These are phyloP conservation scores for Xylariales sp. DNA, from an alignment of 2,329 filamentous ascomycete species.

Conservation along the genomic window DNA sequence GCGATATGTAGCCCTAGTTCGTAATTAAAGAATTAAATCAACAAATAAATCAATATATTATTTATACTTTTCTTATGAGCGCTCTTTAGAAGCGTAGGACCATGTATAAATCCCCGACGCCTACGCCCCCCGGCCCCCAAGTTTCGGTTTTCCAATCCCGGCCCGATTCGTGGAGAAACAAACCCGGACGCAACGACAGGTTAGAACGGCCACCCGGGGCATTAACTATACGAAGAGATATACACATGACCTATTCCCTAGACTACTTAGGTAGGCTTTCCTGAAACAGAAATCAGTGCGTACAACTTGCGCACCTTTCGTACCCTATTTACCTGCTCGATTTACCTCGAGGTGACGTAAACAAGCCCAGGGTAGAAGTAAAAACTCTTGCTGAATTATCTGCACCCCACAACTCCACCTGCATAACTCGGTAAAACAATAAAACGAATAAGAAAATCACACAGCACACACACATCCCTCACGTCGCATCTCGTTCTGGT, in stretches of 20 bases:
- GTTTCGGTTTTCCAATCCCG: neutral
- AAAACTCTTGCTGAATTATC: neutral
- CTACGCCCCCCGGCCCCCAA: neutral
- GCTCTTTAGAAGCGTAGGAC: neutral
- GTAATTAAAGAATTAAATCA: too few species aligned
- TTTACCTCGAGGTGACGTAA: too few species aligned
- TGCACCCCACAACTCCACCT: slow-evolving; percentile 1
- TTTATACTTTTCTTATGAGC: neutral
- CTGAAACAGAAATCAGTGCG: neutral
- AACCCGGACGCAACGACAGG: neutral
- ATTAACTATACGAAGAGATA: neutral
- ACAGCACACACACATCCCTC: neutral
- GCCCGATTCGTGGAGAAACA: slow-evolving; percentile 40
- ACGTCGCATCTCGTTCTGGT: too few species aligned
- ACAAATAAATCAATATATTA: neutral
- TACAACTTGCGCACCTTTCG: neutral
- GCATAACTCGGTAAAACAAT: neutral
- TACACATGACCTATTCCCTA: neutral
- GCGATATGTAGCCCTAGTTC: neutral
- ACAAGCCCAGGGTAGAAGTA: neutral
- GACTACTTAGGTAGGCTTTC: neutral
- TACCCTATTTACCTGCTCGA: too few species aligned
- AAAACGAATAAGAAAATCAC: neutral
- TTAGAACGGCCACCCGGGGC: neutral
- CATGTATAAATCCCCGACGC: neutral